Base-by-base conservation (phyloP, 306 rosid genomes). In the Malus orientalis region DNA sequence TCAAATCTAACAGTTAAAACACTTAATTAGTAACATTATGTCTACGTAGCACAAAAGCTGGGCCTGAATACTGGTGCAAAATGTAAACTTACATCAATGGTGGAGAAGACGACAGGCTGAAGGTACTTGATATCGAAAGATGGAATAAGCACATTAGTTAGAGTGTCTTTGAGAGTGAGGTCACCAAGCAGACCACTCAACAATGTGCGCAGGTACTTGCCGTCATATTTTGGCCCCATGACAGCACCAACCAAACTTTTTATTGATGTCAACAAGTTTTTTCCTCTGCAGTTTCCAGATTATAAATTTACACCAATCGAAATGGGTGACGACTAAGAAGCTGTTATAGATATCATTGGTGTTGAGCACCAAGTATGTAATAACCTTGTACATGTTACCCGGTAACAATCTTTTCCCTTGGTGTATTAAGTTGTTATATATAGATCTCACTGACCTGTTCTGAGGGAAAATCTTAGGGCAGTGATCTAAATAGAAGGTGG, bases 41-140 rank as follows among this genome's bases (percentile, higher is more conserved):
- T 0, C 47, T 11, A 10, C 13, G 47, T 42, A 42, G 47, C 47
- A 42, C 47, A 42, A 42, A 42, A 42, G 47, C 47, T 42, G 47
- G 47, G 2, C 47, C 47, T 10, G 47, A 42, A 42, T 42, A 42
- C 13, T 42, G 49, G 12, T 44, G 4, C 49, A 11, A 44, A 44
- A 44, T 69, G 25, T 27, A 12, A 4, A 36, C 70, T 23, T 78
- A 86, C 90, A 36, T 84, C 84, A 2, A 20, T 45, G 77, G 86
- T 81, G 33, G 76, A 64, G 79, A 86, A 86, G 73, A 86, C 71
- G 53, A 86, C 83, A 2, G 88, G 90, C 38, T 86, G 88, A 7
- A 86, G 86, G 23, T 70, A 69, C 73, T 81, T 86, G 64, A 86
- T 72, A 25, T 86, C 88, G 57, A 79, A 86, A 3, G 84, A 36